Evolutionary conservation across 768 basidiomycete species (phyloP), one percentile per base, ranked within the genome.

Genomic region (Boletus pseudopeckii): DNA sequence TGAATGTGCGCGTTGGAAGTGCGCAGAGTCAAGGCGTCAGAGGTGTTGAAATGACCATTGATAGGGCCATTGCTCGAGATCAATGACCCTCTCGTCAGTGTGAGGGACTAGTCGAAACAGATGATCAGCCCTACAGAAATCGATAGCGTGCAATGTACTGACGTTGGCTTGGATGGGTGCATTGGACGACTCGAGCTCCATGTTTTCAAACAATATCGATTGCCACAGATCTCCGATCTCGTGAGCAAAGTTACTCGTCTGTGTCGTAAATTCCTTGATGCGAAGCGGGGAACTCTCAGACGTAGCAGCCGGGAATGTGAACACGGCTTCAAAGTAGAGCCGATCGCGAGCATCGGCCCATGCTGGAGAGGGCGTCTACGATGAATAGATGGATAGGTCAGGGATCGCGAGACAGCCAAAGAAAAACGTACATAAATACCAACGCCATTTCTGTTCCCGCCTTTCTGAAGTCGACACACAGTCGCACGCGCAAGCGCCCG

Each of bases 1-100:
- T 64, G 57, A 44, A 78, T 73, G 1, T 44, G 59, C 4, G 59
- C 67, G 47, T 78, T 77, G 26, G 68, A 67, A 0, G 75, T 77
- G 18, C 24, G 28, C 26, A 79, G 55, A 1, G 48, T 45, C 5
- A 79, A 52, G 0, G 55, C 39, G 4, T 58, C 39, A 0, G 70
- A 65, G 0, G 69, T 53, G 52, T 69, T 74, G 58, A 75, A 74
- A n/a, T 65, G 64, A 20, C 78, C 78, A 3, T 17, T 22, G 53
- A 79, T 76, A 1, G 57, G 44, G 2, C 65, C 67, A 22, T 79
- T 76, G 9, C 54, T 62, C 26, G 77, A 65, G 4, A 30, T 53
- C 30, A 75, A 18, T 2, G 45, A 34, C 0, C 60, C 67, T 17
- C 44, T 39, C 1, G 62, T 49, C 5, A 68, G 61, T 15, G 65